Evolutionary conservation across 129 eudicot species (phyloP).

Genomic region (Erigeron canadensis): DNA sequence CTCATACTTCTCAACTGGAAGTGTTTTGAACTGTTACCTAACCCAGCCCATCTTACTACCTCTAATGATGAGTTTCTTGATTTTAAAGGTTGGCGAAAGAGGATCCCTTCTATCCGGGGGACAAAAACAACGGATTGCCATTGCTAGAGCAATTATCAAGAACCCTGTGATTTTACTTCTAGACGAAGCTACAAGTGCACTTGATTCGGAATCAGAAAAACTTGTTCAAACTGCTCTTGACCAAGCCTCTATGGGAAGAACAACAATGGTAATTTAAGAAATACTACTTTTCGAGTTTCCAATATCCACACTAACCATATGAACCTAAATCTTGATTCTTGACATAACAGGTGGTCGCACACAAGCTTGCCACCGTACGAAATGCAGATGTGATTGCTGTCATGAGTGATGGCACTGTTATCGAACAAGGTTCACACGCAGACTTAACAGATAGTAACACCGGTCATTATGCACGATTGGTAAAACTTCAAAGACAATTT

Average conservation of each 20-base stretch:
- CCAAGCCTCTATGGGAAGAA: slow-evolving; percentile 92
- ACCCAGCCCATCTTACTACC: background rate
- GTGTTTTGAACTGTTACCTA: background rate
- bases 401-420: slow-evolving; percentile 56
- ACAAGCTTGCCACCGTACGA: slow-evolving; percentile 81
- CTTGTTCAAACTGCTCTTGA: slow-evolving; percentile 92
- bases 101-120: slow-evolving; percentile 97
- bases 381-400: slow-evolving; percentile 90
- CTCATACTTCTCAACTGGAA: background rate
- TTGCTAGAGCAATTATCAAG: slow-evolving; percentile 81
- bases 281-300: background rate
- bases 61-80: slow-evolving; percentile 7
- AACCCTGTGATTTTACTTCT: slow-evolving; percentile 91
- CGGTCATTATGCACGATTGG: slow-evolving; percentile 72
- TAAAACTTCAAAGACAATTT: slow-evolving; percentile 70
- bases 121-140: slow-evolving; percentile 88
- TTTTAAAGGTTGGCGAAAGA: slow-evolving; percentile 74
- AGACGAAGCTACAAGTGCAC: slow-evolving; percentile 99
- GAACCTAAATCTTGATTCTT: slow-evolving; percentile 1
- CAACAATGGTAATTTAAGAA: slow-evolving; percentile 58
- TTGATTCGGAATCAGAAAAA: slow-evolving; percentile 84
- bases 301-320: background rate
- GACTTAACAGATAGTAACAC: slow-evolving; percentile 49
- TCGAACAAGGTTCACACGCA: slow-evolving; percentile 71
- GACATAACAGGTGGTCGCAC: slow-evolving; percentile 75